phyloP scores from a whole-genome alignment of 1,284 basidiomycete species.

The Microbotryum silenes-acaulis region DNA sequence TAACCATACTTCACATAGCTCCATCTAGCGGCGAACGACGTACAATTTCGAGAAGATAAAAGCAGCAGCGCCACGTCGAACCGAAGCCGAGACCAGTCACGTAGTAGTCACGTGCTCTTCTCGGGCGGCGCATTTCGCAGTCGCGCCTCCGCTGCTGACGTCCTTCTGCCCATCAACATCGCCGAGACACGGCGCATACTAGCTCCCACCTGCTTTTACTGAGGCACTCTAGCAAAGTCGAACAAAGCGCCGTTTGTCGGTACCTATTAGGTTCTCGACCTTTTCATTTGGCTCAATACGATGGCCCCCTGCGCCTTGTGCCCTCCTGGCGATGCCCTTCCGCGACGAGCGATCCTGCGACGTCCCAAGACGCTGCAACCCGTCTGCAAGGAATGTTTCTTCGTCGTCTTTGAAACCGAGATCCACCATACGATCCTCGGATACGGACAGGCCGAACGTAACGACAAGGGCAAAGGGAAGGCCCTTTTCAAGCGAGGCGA shows the following conservation, averaged over 20 bases:
- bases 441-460: conserved; percentile 28
- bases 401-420: conserved; percentile 94
- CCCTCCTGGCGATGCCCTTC: conserved; percentile 5
- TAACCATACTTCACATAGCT: too few species aligned
- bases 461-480: conserved; percentile 36
- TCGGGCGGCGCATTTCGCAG: too few species aligned
- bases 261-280: background rate
- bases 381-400: conserved; percentile 44
- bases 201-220: background rate
- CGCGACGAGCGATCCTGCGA: conserved; percentile 70
- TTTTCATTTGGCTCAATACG: background rate
- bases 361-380: conserved; percentile 89
- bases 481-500: conserved; percentile 81
- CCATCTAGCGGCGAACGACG: too few species aligned
- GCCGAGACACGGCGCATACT: background rate
- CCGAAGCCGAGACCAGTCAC: too few species aligned
- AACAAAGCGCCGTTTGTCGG: background rate
- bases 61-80: too few species aligned
- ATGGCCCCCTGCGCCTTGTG: conserved; percentile 36
- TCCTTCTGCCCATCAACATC: too few species aligned
- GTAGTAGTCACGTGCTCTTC: too few species aligned
- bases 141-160: too few species aligned
- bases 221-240: too few species aligned
- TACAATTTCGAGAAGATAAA: too few species aligned
- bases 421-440: conserved; percentile 85